phyloP scores from a whole-genome alignment of 176 grass and related monocot species.

The Phragmites australis region DNA sequence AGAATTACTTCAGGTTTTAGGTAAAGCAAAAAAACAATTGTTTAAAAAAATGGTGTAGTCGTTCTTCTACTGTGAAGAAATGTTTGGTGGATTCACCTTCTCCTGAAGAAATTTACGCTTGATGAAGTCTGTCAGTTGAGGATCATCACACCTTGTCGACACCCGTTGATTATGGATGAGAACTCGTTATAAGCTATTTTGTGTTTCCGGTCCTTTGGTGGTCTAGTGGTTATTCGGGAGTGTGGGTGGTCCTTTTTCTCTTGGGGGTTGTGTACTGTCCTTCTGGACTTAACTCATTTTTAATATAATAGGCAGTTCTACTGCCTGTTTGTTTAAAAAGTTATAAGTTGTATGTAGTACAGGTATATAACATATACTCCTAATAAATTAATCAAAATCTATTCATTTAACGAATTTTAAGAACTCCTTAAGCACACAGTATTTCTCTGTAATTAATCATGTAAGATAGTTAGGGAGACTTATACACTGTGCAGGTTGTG shows the following conservation, averaged over 20 bases:
- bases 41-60: neutral
- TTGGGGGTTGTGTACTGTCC: no score
- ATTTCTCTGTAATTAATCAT: neutral
- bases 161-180: slow-evolving; percentile 58
- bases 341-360: neutral
- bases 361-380: neutral
- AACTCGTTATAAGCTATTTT: neutral
- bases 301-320: no score
- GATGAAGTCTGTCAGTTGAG: slow-evolving; percentile 70
- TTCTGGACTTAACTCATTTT: no score
- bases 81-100: slow-evolving; percentile 55
- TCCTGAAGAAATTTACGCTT: slow-evolving; percentile 79
- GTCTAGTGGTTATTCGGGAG: no score
- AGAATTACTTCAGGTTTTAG: neutral
- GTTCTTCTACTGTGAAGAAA: neutral
- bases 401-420: neutral
- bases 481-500: slow-evolving; percentile 75
- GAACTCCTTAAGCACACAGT: neutral
- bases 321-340: no score
- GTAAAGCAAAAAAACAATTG: no score
- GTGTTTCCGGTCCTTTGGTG: no score
- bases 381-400: neutral
- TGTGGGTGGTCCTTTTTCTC: no score
- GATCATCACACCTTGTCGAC: slow-evolving; percentile 63
- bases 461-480: slow-evolving; percentile 21